A percentile compares a stretch with the other conserved stretches of the same genome.
Evolutionary conservation across 331 rosid species (phyloP).

Genomic region (Quercus lobata): DNA sequence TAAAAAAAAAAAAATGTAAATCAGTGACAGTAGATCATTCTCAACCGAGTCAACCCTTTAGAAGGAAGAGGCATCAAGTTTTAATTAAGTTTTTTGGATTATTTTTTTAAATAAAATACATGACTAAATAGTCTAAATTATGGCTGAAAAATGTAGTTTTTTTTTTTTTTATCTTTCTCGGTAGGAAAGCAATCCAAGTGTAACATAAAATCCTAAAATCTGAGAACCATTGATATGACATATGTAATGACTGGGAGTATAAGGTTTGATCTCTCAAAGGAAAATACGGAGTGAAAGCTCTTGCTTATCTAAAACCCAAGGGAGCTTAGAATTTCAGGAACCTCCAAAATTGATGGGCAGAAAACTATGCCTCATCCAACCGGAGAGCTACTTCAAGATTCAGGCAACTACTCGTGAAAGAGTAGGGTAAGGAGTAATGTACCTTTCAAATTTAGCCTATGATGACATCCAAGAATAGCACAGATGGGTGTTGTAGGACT

Average conservation of each 20-base stretch:
- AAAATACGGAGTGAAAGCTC: neutral
- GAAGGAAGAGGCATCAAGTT: neutral
- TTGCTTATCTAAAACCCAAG: neutral
- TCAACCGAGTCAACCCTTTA: neutral
- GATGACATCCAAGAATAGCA: too few species aligned
- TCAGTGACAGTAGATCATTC: neutral
- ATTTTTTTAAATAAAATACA: neutral
- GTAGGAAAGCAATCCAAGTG: neutral
- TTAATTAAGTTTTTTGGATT: neutral
- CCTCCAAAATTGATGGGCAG: slow-evolving; percentile 5
- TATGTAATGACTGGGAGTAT: neutral
- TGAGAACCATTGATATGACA: neutral
- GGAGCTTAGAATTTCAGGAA: slow-evolving; percentile 9
- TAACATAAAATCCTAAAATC: neutral
- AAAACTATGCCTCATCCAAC: slow-evolving; percentile 6
- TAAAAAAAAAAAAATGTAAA: too few species aligned
- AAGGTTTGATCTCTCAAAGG: neutral
- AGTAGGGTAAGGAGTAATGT: neutral
- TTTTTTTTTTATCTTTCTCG: neutral
- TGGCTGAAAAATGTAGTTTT: neutral
- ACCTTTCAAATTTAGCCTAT: too few species aligned
- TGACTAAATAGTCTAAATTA: neutral
- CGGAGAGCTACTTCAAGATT: neutral
- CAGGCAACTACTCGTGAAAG: neutral
- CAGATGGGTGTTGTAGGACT: too few species aligned